A percentile compares a stretch with the other conserved stretches of the same genome.
Evolutionary conservation across 805 yeast genomes (phyloP).

Genomic region (Wickerhamiella vanderwaltii): DNA sequence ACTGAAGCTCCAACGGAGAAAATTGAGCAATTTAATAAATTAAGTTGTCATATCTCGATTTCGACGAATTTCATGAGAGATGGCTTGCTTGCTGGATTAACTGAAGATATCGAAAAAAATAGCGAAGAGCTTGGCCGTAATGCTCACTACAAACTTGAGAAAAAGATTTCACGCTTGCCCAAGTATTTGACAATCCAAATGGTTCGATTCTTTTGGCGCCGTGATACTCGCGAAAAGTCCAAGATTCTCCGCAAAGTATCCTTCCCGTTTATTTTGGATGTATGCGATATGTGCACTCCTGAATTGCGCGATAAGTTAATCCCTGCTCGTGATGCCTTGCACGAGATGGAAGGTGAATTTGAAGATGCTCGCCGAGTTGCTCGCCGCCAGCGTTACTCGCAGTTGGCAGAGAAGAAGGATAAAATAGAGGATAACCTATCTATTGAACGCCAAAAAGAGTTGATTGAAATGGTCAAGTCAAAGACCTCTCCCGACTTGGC

Average conservation of each 20-base stretch:
- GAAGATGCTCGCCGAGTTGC: slow-evolving; percentile 61
- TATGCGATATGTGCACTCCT: slow-evolving; percentile 76
- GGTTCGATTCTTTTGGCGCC: slow-evolving; percentile 92
- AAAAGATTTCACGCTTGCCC: slow-evolving; percentile 64
- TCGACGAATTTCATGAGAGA: slow-evolving; percentile 78
- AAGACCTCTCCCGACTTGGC: slow-evolving; percentile 33
- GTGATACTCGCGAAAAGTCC: slow-evolving; percentile 79
- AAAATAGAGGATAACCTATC: slow-evolving; percentile 18
- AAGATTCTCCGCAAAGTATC: slow-evolving; percentile 88
- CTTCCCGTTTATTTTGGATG: slow-evolving; percentile 87
- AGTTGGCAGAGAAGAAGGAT: slow-evolving; percentile 33
- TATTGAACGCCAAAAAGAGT: slow-evolving; percentile 18
- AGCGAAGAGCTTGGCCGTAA: slow-evolving; percentile 58
- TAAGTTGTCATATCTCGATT: slow-evolving; percentile 80
- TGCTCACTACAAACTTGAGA: slow-evolving; percentile 51
- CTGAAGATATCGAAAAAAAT: slow-evolving; percentile 66
- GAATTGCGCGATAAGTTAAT: slow-evolving; percentile 54
- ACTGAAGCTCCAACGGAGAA: slow-evolving; percentile 35
- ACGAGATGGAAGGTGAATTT: slow-evolving; percentile 62
- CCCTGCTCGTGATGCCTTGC: slow-evolving; percentile 61
- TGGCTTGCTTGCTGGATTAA: slow-evolving; percentile 64
- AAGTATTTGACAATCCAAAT: slow-evolving; percentile 80
- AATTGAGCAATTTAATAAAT: slow-evolving; percentile 42
- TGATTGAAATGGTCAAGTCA: slow-evolving; percentile 22
- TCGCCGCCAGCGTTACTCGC: slow-evolving; percentile 43